These are phyloP conservation scores for Heteromeles arbutifolia DNA, from an alignment of 306 rosid species.

Conservation along the genomic window DNA sequence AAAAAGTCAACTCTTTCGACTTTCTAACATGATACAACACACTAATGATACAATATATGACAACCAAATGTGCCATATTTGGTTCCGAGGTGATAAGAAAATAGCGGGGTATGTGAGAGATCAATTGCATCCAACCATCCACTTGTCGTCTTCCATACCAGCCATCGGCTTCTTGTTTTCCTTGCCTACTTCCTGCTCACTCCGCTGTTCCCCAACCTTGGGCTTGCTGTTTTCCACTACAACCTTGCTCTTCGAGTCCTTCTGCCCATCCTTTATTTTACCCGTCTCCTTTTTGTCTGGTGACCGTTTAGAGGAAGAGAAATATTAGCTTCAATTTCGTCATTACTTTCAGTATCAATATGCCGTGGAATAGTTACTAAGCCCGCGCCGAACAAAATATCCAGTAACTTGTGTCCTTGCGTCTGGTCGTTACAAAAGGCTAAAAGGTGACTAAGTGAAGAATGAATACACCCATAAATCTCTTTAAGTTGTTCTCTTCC, in stretches of 20 bases:
- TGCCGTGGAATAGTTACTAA: neutral
- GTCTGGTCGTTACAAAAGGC: neutral
- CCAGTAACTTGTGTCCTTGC: conserved; percentile 4
- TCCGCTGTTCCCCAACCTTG: neutral
- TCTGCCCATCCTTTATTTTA: neutral
- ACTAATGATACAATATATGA: neutral
- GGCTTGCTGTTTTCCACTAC: neutral
- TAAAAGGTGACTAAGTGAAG: neutral
- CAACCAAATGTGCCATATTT: neutral
- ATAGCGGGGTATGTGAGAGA: neutral
- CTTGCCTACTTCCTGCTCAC: neutral
- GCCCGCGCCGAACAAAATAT: neutral
- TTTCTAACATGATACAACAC: neutral
- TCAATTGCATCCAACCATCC: neutral
- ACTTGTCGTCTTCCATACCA: neutral
- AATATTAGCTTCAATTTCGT: neutral
- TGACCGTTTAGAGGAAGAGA: neutral
- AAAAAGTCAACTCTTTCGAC: neutral
- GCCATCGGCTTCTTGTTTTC: neutral
- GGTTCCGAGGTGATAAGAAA: neutral
- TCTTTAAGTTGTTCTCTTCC: neutral
- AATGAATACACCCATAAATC: neutral
- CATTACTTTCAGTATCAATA: neutral
- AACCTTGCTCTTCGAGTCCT: neutral
- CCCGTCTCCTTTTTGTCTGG: neutral